Percentiles rank a stretch among this genome's conserved stretches.
These are phyloP conservation scores for Neostapfia colusana DNA, from an alignment of 176 grass and related monocot genomes.

Conservation along the genomic window DNA sequence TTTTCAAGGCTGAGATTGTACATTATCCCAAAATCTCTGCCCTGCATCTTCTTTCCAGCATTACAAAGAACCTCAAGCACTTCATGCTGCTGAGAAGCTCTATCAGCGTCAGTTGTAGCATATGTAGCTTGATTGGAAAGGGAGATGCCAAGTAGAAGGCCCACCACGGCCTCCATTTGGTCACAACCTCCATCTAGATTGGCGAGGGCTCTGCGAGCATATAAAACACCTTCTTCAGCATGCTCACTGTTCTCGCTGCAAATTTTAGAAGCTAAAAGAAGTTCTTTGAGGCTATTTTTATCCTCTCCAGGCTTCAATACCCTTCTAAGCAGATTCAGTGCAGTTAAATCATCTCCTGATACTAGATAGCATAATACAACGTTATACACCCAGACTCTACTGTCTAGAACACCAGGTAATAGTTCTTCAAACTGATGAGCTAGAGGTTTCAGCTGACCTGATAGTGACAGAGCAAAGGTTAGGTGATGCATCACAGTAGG, in stretches of 20 bases:
- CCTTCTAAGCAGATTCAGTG: conserved; percentile 66
- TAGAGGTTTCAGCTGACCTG: conserved; percentile 60
- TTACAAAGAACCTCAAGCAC: conserved; percentile 60
- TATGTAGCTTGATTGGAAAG: conserved; percentile 65
- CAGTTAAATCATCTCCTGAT: conserved; percentile 62
- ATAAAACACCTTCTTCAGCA: conserved; percentile 61
- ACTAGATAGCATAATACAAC: conserved; percentile 77
- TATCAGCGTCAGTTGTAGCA: conserved; percentile 50
- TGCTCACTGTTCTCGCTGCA: conserved; percentile 44
- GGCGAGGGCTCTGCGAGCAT: conserved; percentile 66
- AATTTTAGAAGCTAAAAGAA: conserved; percentile 85
- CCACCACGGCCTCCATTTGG: conserved; percentile 51
- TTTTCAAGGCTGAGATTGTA: conserved; percentile 78
- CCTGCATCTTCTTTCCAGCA: conserved; percentile 53
- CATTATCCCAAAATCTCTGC: conserved; percentile 57
- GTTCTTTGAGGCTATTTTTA: conserved; percentile 55
- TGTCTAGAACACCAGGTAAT: conserved; percentile 56
- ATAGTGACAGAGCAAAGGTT: conserved; percentile 73
- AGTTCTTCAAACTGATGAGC: conserved; percentile 66
- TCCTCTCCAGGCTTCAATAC: conserved; percentile 58
- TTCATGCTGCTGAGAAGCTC: conserved; percentile 63
- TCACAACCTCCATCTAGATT: conserved; percentile 47
- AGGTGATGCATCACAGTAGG: conserved; percentile 71
- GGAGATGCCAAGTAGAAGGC: conserved; percentile 66
- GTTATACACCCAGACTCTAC: conserved; percentile 60